A percentile compares a stretch with the other conserved stretches of the same genome.
Conservation (phyloP, 352 stramenopile genomes). For the Pythium volutum region DNA sequence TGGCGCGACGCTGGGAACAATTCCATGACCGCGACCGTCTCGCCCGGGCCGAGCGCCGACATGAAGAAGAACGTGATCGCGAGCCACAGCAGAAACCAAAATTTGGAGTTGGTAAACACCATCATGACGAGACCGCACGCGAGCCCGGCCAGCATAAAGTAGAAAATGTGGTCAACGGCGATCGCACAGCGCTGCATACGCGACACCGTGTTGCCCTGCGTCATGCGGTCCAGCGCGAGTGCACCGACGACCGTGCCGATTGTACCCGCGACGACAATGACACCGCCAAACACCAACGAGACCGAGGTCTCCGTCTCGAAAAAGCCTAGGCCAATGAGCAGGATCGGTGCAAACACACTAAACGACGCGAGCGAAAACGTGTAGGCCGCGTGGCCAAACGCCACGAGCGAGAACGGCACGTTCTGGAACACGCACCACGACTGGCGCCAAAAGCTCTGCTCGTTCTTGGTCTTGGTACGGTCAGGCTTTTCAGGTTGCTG, state of each 20-base stretch:
- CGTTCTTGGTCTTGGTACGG: slow-evolving; percentile 8
- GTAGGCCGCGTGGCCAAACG: slow-evolving; percentile 70
- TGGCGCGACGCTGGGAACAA: slow-evolving; percentile 84
- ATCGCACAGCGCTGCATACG: slow-evolving; percentile 34
- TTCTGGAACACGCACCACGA: slow-evolving; percentile 52
- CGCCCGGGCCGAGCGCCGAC: slow-evolving; percentile 62
- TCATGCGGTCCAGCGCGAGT: slow-evolving; percentile 45
- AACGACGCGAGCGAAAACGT: slow-evolving; percentile 76
- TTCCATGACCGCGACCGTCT: slow-evolving; percentile 87
- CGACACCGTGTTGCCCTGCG: slow-evolving; percentile 34
- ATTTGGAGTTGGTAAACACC: slow-evolving; percentile 39
- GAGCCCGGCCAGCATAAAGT: slow-evolving; percentile 42
- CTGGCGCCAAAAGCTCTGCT: slow-evolving; percentile 27
- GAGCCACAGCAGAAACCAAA: slow-evolving; percentile 66
- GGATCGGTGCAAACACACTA: slow-evolving; percentile 67
- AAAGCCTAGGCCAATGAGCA: slow-evolving; percentile 78
- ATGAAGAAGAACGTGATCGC: slow-evolving; percentile 69
- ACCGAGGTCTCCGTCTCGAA: slow-evolving; percentile 81
- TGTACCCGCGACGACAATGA: slow-evolving; percentile 62
- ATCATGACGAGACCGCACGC: slow-evolving; percentile 51
- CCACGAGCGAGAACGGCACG: slow-evolving; percentile 63
- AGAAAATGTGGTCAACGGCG: slow-evolving; percentile 41
- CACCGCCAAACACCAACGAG: slow-evolving; percentile 61
- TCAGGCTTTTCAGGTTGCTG: no score
- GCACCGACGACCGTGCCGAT: slow-evolving; percentile 79